Percentiles rank a stretch among this genome's conserved stretches.
Conservation (phyloP, 2,329 filamentous ascomycete species). For the Xylariaceae sp. region DNA sequence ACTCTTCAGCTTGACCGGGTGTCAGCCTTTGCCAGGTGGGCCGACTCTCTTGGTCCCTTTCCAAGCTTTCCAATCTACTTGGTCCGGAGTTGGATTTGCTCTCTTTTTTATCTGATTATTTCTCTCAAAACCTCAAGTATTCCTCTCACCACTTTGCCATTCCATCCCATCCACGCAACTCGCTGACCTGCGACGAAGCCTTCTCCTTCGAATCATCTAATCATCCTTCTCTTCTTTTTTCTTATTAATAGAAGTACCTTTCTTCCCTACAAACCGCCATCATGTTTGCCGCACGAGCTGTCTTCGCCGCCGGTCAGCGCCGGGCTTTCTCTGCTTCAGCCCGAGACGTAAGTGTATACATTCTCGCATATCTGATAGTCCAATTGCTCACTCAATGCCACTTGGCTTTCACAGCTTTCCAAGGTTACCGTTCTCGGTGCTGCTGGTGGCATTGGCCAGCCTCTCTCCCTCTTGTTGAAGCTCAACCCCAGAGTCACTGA, state of each 20-base stretch:
- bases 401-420: conserved; percentile 69
- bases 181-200: too few relatives aligned
- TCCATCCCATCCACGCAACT: too few relatives aligned
- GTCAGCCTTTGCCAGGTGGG: background rate
- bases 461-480: conserved; percentile 97
- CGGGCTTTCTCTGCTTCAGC: conserved; percentile 83
- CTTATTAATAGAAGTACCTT: background rate
- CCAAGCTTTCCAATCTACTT: too few relatives aligned
- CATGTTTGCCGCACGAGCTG: conserved; percentile 43
- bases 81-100: too few relatives aligned
- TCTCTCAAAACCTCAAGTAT: too few relatives aligned
- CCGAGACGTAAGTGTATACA: conserved; percentile 67
- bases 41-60: too few relatives aligned
- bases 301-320: conserved; percentile 63
- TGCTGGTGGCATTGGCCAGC: conserved; percentile 97
- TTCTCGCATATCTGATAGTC: background rate
- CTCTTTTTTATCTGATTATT: too few relatives aligned
- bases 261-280: background rate
- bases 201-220: too few relatives aligned
- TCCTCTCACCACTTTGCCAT: too few relatives aligned
- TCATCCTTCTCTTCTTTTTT: background rate
- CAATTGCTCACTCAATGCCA: conserved; percentile 25
- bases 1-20: background rate
- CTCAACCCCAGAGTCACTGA: conserved; percentile 94
- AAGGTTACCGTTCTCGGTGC: conserved; percentile 98